Evolutionary conservation across 805 yeast genomes (phyloP).

Genomic region (Ogataea philodendri): DNA sequence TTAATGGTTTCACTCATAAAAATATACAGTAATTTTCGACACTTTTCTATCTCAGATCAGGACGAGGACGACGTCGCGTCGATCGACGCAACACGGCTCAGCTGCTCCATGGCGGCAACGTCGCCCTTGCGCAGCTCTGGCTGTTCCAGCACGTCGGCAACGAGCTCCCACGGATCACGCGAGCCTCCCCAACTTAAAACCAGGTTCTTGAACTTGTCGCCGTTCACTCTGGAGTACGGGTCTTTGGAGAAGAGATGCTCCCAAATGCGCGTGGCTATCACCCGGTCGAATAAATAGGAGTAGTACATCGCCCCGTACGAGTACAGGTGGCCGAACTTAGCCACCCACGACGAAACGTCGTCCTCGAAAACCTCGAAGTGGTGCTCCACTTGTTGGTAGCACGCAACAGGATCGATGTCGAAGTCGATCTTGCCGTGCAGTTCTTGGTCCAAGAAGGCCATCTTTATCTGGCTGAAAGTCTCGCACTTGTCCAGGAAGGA

Average conservation of each 20-base stretch:
- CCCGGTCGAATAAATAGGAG: slow-evolving; percentile 86
- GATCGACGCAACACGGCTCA: slow-evolving; percentile 33
- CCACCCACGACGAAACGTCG: slow-evolving; percentile 80
- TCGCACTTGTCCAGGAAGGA: slow-evolving; percentile 64
- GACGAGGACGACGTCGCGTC: slow-evolving; percentile 11
- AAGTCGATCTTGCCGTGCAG: slow-evolving; percentile 54
- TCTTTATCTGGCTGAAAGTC: slow-evolving; percentile 78
- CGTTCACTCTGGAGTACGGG: slow-evolving; percentile 72
- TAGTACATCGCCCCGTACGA: slow-evolving; percentile 95
- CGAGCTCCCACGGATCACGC: slow-evolving; percentile 80
- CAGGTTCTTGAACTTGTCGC: slow-evolving; percentile 65
- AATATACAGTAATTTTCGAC: slow-evolving; percentile 11
- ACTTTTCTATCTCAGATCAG: slow-evolving; percentile 6
- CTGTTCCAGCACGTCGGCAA: slow-evolving; percentile 73
- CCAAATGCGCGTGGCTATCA: slow-evolving; percentile 88
- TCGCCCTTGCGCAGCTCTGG: slow-evolving; percentile 66
- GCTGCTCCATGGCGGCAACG: slow-evolving; percentile 60
- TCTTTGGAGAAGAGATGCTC: slow-evolving; percentile 62
- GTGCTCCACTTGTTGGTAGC: slow-evolving; percentile 66
- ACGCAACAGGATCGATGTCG: slow-evolving; percentile 53
- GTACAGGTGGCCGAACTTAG: slow-evolving; percentile 87
- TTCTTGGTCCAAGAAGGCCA: slow-evolving; percentile 85
- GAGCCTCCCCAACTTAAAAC: slow-evolving; percentile 94
- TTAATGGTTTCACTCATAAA: slow-evolving; percentile 22
- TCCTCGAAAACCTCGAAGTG: slow-evolving; percentile 64